Evolutionary conservation across 352 stramenopile genomes (phyloP).

Genomic region (Phytopythium vexans): DNA sequence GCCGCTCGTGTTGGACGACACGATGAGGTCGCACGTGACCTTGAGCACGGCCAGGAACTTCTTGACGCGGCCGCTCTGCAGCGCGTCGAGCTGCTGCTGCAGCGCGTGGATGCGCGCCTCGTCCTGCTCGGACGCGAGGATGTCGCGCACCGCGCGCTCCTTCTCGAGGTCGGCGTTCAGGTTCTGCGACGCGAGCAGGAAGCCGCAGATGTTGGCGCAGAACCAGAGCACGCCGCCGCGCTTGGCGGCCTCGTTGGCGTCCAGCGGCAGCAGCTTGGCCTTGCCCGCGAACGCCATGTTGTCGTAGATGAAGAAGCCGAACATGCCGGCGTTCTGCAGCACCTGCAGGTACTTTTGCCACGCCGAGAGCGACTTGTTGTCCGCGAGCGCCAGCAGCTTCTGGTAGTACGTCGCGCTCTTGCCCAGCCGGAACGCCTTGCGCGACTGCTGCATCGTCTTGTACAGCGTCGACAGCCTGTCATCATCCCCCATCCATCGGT

Average conservation of each 20-base stretch:
- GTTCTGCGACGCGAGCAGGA: constrained; percentile 64
- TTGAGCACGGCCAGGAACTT: constrained; percentile 84
- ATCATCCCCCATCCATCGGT: background rate
- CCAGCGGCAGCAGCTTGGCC: constrained; percentile 61
- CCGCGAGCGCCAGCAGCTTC: constrained; percentile 55
- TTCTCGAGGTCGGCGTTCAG: constrained; percentile 79
- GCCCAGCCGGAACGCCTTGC: constrained; percentile 83
- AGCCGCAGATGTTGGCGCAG: constrained; percentile 77
- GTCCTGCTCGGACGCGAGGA: constrained; percentile 71
- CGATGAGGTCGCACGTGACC: constrained; percentile 81
- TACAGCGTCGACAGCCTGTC: constrained; percentile 62
- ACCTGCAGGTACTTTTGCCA: constrained; percentile 63
- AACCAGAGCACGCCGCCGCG: constrained; percentile 83
- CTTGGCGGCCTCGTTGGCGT: constrained; percentile 60
- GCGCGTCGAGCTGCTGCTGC: constrained; percentile 53
- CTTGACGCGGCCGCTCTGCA: constrained; percentile 65
- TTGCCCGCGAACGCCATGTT: constrained; percentile 85
- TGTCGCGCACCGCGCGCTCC: constrained; percentile 72
- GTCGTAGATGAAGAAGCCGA: constrained; percentile 86
- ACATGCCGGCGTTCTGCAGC: constrained; percentile 79
- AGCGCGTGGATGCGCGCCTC: constrained; percentile 42
- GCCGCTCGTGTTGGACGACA: constrained; percentile 82
- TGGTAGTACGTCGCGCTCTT: constrained; percentile 83
- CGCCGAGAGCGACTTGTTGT: constrained; percentile 53
- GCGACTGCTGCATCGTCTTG: constrained; percentile 76